These are phyloP conservation scores for Fraxinus albicans DNA, from an alignment of 305 asterid species.

Conservation along the genomic window DNA sequence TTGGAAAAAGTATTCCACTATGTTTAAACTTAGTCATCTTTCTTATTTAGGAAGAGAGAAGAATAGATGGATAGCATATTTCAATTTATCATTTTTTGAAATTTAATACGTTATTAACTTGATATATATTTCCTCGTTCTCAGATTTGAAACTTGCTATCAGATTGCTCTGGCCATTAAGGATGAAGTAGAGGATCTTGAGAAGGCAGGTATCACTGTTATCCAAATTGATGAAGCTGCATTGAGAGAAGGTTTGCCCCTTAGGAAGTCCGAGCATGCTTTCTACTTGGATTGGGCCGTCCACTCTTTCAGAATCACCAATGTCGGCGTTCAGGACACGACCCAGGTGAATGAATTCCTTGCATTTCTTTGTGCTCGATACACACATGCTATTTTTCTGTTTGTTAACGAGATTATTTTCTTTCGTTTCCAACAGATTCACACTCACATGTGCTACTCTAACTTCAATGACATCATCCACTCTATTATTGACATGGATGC, in stretches of 20 bases:
- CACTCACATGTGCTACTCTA: slow-evolving; percentile 43
- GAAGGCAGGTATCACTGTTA: slow-evolving; percentile 42
- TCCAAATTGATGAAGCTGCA: slow-evolving; percentile 49
- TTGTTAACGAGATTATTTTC: neutral
- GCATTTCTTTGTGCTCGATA: neutral
- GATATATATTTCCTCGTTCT: slow-evolving; percentile 10
- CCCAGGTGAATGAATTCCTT: slow-evolving; percentile 22
- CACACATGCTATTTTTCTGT: neutral
- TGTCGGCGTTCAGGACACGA: slow-evolving; percentile 25
- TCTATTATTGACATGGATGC: slow-evolving; percentile 37
- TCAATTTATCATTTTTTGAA: neutral
- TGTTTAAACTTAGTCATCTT: neutral
- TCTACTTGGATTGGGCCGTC: slow-evolving; percentile 48
- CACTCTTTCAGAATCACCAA: slow-evolving; percentile 48
- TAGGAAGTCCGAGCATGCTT: slow-evolving; percentile 38
- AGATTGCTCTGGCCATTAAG: slow-evolving; percentile 46
- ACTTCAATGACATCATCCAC: slow-evolving; percentile 35
- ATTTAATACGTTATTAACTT: neutral
- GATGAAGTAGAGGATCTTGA: slow-evolving; percentile 51
- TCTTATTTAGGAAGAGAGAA: neutral
- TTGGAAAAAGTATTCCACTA: neutral
- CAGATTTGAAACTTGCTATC: slow-evolving; percentile 44
- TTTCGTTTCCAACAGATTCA: slow-evolving; percentile 26
- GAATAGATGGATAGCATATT: neutral
- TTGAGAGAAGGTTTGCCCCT: slow-evolving; percentile 46